These are phyloP conservation scores for Cryptococcus maquisensis DNA, from an alignment of 1,284 basidiomycete species.

Conservation along the genomic window DNA sequence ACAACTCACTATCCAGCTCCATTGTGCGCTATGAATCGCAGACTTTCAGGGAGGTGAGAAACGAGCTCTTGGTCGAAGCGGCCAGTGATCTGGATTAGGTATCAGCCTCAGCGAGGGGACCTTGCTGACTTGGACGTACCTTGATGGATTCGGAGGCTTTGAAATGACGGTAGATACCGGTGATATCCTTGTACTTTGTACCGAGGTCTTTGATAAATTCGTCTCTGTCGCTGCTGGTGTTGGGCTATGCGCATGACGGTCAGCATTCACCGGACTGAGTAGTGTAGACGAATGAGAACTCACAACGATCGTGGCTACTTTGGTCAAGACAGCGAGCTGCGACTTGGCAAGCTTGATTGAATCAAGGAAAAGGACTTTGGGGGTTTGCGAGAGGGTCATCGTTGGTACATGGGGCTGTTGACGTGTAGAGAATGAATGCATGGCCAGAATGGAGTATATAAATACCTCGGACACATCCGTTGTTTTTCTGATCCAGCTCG, in stretches of 20 bases:
- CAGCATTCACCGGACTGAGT: neutral
- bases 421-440: too few relatives aligned
- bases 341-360: conserved; percentile 22
- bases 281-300: neutral
- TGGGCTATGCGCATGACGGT: conserved; percentile 5
- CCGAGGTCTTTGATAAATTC: conserved; percentile 22
- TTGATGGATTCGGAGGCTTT: conserved; percentile 27
- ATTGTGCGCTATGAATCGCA: conserved; percentile 24
- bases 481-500: too few relatives aligned
- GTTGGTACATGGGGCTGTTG: too few relatives aligned
- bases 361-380: conserved; percentile 25
- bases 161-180: conserved; percentile 29
- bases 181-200: conserved; percentile 15
- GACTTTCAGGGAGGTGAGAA: conserved; percentile 8
- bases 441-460: too few relatives aligned
- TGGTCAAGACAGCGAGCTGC: conserved; percentile 13
- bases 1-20: conserved; percentile 23
- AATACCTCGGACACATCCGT: too few relatives aligned
- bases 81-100: conserved; percentile 16
- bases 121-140: conserved; percentile 4
- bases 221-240: conserved; percentile 15
- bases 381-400: conserved; percentile 11
- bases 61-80: conserved; percentile 25
- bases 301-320: conserved; percentile 17
- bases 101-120: too few relatives aligned